These are phyloP conservation scores for Phylloporus gajari DNA, from an alignment of 1,284 basidiomycete genomes.

Conservation along the genomic window DNA sequence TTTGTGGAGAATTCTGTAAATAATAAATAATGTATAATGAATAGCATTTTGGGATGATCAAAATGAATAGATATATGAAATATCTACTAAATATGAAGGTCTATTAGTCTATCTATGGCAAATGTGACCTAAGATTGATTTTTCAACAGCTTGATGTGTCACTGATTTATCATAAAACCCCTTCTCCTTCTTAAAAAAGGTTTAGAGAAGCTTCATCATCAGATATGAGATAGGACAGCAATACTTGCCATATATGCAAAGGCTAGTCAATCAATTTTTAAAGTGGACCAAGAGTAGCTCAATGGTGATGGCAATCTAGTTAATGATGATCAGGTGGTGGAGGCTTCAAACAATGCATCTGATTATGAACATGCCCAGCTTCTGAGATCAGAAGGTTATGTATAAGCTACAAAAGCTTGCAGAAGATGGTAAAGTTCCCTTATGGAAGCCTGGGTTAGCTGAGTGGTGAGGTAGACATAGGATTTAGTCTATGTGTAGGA, in stretches of 20 bases:
- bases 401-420: conserved; percentile 10
- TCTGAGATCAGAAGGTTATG: not conserved
- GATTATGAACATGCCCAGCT: conserved; percentile 10
- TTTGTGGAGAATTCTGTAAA: not conserved
- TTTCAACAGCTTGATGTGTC: no score
- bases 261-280: not conserved
- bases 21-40: not conserved
- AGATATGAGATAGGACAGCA: no score
- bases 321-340: conserved; percentile 17
- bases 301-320: conserved; percentile 19
- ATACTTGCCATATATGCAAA: no score
- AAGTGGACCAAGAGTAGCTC: conserved; percentile 20
- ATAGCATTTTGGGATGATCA: not conserved
- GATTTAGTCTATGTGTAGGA: no score
- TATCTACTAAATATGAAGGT: not conserved
- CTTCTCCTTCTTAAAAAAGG: no score
- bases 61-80: not conserved
- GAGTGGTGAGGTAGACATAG: no score
- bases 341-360: conserved; percentile 4
- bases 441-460: no score
- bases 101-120: no score
- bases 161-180: no score
- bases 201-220: no score
- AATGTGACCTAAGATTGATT: no score
- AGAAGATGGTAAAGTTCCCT: not conserved